Evolutionary conservation across 768 basidiomycete genomes (phyloP).

Genomic region (Pleurotus salmoneostramineus): DNA sequence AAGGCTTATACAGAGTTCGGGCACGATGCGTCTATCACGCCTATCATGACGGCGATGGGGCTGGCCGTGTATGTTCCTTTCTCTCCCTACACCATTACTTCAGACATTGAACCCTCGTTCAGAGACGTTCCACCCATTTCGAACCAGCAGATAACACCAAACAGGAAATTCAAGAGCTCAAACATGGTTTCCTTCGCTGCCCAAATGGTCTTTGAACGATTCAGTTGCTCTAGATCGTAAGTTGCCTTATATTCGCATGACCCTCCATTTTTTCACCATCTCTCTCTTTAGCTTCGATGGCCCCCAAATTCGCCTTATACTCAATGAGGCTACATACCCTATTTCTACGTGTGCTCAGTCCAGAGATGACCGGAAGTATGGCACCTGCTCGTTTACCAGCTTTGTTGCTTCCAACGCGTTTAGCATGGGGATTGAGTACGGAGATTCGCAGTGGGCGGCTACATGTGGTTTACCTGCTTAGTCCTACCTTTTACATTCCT

Average conservation of each 20-base stretch:
- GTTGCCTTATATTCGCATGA: constrained; percentile 4
- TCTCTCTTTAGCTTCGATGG: background rate
- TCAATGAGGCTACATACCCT: background rate
- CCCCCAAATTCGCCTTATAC: background rate
- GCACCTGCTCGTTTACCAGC: background rate
- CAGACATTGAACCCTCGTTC: background rate
- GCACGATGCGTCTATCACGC: constrained; percentile 35
- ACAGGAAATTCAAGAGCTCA: constrained; percentile 33
- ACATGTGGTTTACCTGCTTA: background rate
- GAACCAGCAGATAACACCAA: constrained; percentile 16
- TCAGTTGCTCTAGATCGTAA: constrained; percentile 30
- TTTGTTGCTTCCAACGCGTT: background rate
- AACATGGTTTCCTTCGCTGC: constrained; percentile 38
- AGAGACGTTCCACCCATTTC: constrained; percentile 29
- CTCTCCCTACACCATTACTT: background rate
- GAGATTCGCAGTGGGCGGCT: background rate
- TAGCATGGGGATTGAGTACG: background rate
- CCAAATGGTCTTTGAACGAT: constrained; percentile 38
- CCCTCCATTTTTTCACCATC: background rate
- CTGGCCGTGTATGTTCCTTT: constrained; percentile 27
- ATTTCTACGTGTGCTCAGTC: background rate
- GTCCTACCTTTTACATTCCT: background rate
- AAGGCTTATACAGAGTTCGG: constrained; percentile 37
- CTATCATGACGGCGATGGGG: constrained; percentile 30
- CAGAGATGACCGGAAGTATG: background rate